phyloP scores from a whole-genome alignment of 257 asterid species.

The Mitragyna speciosa region DNA sequence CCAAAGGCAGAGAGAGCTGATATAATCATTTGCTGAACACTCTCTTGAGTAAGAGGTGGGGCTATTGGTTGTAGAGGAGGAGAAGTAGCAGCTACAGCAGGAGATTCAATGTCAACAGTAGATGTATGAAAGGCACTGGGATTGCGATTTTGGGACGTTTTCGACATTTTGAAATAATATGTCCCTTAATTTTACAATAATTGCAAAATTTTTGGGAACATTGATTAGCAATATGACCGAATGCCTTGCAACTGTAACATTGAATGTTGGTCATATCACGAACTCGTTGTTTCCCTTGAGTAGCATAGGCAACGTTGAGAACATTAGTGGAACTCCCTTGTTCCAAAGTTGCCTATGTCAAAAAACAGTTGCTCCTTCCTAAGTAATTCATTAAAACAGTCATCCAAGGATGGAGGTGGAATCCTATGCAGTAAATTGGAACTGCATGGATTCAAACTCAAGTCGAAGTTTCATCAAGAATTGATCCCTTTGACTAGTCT shows the following conservation, averaged over 20 bases:
- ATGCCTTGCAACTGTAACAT: background rate
- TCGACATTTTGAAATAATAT: background rate
- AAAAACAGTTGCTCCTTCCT: background rate
- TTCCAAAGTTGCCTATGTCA: background rate
- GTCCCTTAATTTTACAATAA: conserved; percentile 4
- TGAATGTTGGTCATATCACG: background rate
- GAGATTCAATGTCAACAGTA: background rate
- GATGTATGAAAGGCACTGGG: background rate
- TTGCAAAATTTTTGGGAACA: too few species aligned
- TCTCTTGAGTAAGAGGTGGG: background rate
- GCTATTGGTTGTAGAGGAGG: background rate
- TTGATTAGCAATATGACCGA: background rate
- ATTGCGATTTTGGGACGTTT: background rate
- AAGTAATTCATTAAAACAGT: conserved; percentile 12
- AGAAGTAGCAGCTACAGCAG: background rate
- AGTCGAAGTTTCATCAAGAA: background rate
- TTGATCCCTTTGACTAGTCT: background rate
- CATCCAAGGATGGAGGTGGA: background rate
- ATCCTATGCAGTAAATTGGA: background rate
- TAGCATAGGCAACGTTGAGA: background rate
- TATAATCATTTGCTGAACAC: conserved; percentile 1
- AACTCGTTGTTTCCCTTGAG: background rate
- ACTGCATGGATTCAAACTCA: background rate
- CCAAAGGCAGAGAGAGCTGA: background rate
- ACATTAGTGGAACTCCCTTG: background rate